Evolutionary conservation across 2,329 filamentous ascomycete species (phyloP), one percentile per base, ranked within the genome.

Genomic region (Colletotrichum simmondsii): DNA sequence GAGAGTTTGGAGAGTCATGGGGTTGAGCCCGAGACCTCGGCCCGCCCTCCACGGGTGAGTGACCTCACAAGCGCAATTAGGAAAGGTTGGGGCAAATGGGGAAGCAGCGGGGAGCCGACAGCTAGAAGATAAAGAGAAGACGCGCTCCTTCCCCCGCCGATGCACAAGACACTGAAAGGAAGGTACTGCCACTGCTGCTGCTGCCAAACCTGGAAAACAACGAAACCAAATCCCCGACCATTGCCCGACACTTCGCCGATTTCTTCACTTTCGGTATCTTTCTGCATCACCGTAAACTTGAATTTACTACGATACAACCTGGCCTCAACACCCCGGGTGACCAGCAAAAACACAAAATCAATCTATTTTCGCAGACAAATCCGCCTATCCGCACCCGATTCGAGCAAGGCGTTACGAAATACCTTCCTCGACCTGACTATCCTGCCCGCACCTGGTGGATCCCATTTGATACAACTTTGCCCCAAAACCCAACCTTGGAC

Each of bases 381-480:
- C 68, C 32, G 49, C 14, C 37, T 62, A 42, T 64, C 58, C 28
- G 42, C 65, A 7, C 24, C 59, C 53, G 52, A 68, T 64, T 72
- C 59, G 58, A 69, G 69, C 32, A 72, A 59, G 58, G 28, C n/a
- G 52, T 69, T 72, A 72, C 69, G 69, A 69, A 64, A 69, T 69
- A 59, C 53, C 24, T 10, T 16, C 14, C 53, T 56, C 42, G 42
- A 49, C 37, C 53, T 42, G 37, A 42, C 37, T 42, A 42, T 42
- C 37, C 37, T 63, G 52, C 58, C 69, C 65, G 58, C 69, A 49
- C 28, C 19, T 14, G 46, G 69, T 72, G 69, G 69, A 69, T 72
- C 16, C 42, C 42, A 49, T 49, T n/a, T 49, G 42, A 49, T 49
- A 49, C 42, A 49, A 49, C 42, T n/a, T n/a, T 49, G 42, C 42